phyloP scores from a whole-genome alignment of 345 rosid genomes.

The Syzygium oleosum region DNA sequence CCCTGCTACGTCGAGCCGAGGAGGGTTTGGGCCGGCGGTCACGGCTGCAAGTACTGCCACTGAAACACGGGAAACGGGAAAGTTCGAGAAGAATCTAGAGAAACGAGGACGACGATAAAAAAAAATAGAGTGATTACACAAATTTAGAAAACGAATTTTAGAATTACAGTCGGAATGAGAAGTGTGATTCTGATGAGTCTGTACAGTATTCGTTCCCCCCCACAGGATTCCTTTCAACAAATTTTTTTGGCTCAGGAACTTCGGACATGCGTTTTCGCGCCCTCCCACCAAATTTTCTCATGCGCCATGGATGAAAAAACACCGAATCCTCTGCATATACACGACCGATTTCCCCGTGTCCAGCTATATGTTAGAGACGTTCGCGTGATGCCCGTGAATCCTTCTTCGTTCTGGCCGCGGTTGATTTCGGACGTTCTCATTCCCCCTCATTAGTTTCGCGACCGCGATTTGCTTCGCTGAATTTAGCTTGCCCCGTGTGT shows the following conservation, averaged over 20 bases:
- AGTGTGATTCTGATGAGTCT: background rate
- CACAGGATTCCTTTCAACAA: background rate
- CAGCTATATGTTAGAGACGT: background rate
- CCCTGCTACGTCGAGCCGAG: slow-evolving; percentile 13
- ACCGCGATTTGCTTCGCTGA: background rate
- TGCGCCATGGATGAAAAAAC: background rate
- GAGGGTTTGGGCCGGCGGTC: slow-evolving; percentile 5
- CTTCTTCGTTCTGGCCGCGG: background rate
- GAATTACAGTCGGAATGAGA: background rate
- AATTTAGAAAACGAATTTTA: background rate
- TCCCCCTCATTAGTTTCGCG: background rate
- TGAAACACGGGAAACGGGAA: slow-evolving; percentile 10
- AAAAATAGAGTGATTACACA: background rate
- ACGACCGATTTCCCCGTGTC: background rate
- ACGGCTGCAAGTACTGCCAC: slow-evolving; percentile 8
- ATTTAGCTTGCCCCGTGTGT: no score
- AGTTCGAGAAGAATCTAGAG: background rate
- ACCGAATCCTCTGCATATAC: background rate
- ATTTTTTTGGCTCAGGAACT: background rate
- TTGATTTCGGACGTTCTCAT: background rate
- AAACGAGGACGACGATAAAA: background rate
- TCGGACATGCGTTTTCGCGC: background rate
- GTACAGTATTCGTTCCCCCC: background rate
- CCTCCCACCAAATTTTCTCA: background rate
- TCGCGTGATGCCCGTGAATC: background rate